Conservation (phyloP, 2,329 filamentous ascomycete species). For the Trichoderma pleuroti region DNA sequence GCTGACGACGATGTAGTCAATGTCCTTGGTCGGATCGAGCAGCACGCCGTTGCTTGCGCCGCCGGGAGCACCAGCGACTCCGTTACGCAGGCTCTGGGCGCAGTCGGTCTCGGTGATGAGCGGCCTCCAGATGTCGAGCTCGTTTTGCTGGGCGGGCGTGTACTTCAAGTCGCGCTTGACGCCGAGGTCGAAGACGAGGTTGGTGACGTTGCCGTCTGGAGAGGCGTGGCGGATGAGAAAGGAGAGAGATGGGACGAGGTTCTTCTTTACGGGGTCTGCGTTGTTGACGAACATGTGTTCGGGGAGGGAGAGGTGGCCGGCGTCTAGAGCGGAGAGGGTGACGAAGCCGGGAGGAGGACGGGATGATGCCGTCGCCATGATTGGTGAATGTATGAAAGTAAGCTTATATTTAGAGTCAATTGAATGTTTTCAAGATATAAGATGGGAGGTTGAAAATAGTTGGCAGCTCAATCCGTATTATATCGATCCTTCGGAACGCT, state of each 20-base stretch:
- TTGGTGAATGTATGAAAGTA: not conserved
- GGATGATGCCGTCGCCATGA: not conserved
- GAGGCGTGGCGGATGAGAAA: conserved; percentile 9
- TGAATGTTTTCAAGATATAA: not conserved
- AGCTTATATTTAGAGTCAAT: not conserved
- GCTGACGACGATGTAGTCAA: conserved; percentile 10
- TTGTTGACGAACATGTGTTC: conserved; percentile 8
- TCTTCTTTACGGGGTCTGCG: conserved; percentile 1
- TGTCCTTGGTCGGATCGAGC: not conserved
- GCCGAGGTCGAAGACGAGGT: conserved; percentile 12
- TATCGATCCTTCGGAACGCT: not conserved
- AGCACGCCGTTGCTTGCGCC: not conserved
- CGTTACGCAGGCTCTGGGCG: not conserved
- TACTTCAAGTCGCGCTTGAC: conserved; percentile 7
- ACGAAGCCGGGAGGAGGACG: not conserved
- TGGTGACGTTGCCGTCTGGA: not conserved
- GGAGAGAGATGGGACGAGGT: not conserved
- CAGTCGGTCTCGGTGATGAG: not conserved
- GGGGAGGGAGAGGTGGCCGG: not conserved
- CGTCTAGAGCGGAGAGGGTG: conserved; percentile 1
- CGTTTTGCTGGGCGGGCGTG: not conserved
- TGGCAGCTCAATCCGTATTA: not conserved
- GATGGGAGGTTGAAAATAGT: not conserved
- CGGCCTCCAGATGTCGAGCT: not conserved
- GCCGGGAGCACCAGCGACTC: not conserved